Evolutionary conservation across 73 alveolate species (phyloP), one percentile per base, ranked within the genome.

Genomic region (Symbiodinium natans): DNA sequence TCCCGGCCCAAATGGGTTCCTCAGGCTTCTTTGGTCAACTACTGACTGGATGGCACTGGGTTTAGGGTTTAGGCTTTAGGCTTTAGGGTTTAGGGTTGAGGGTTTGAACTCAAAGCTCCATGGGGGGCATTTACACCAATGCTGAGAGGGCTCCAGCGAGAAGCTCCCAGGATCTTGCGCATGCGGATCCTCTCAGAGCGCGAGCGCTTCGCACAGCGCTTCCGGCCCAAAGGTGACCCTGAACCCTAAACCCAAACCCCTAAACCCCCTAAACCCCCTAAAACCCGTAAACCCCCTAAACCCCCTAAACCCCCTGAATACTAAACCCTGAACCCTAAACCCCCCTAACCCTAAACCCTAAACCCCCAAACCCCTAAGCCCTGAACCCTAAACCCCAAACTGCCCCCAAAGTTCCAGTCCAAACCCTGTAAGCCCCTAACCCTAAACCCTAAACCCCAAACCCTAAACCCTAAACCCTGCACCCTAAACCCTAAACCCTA

Each of bases 1-100:
- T 1, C 97, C 97, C 19, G 97, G 97, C 2, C 97, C 97, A 31
- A 90, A 90, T 34, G 88, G 89, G 52, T 90, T 90, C 97, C 97
- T 68, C 43, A 48, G 80, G 59, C 59, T n/a, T n/a, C n/a, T n/a
- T n/a, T n/a, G n/a, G n/a, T n/a, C n/a, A n/a, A n/a, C n/a, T n/a
- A n/a, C 83, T 84, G 48, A 15, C 41, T 33, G 39, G 36, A 19
- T 2, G 83, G 83, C 7, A 36, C 31, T 71, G 39, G 75, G 3
- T 56, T 21, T 21, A 21, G 74, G 13, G 21, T 54, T 15, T 13
- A 21, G 13, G 13, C 21, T 21, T 21, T 54, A 54, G 74, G 13
- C 21, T 15, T 13, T 54, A 15, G 74, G 74, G 74, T 54, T 54
- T 54, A 13, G 13, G 38, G 82, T 68, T 7, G 33, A 31, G 31